Base-by-base conservation (phyloP, 805 yeast genomes). In the Tetrapisispora taiwanensis region DNA sequence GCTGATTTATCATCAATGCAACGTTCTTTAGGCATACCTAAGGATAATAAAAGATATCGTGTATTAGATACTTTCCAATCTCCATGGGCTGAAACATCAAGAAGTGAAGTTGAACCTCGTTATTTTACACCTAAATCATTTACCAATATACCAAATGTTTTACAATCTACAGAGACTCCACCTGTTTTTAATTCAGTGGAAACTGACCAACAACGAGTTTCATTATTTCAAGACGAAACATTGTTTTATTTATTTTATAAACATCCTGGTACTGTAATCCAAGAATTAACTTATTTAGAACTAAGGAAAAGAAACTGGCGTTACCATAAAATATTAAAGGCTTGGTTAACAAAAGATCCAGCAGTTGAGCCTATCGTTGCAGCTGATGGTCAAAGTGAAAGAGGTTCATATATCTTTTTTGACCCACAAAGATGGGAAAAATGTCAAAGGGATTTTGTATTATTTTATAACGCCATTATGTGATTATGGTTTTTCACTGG, bases 361-460 rank as follows among this genome's bases (percentile, higher is more conserved):
- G 77, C 78, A 54, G 79, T 80, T 48, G 97, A 90, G 62, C 96
- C 97, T 1, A 76, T 85, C 14, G 85, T 87, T 47, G 76, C 83
- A 30, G 82, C 81, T 31, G 90, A 84, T 46, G 74, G 70, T 30
- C 44, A 60, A 19, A 86, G 89, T 44, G 98, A 92, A 66, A 76
- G 90, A 48, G 97, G 98, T 1, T 79, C 88, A 9, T 92, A 92
- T 60, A 81, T 89, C 20, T 90, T 92, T 63, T 92, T 92, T 61
- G 97, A 92, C 58, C 97, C 97, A 4, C 85, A 81, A 52, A 78
- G 84, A 48, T 92, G 99, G 99, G 95, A 87, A 56, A 86, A 85
- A 64, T 88, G 90, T 51, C 87, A 84, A 63, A 75, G 77, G 58
- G 84, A 79, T 55, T 78, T 78, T 57, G 69, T 76, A 13, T 59